These are phyloP conservation scores for Penicillium thymicola DNA, from an alignment of 2,329 filamentous ascomycete species.

Conservation along the genomic window DNA sequence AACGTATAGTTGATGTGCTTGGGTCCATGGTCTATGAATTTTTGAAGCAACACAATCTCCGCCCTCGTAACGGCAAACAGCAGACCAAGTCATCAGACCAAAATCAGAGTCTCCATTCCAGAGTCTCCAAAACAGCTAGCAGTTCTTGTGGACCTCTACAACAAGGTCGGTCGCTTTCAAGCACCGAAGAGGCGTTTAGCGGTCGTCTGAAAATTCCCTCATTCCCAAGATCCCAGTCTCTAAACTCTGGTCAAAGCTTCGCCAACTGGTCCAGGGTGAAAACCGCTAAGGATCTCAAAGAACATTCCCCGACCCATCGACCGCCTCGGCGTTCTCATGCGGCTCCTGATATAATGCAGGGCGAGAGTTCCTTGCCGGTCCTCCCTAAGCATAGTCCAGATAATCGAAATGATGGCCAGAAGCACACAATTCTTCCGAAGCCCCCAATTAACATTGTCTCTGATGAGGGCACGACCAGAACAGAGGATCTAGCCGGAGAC, in stretches of 20 bases:
- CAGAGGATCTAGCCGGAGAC: not conserved
- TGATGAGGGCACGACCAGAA: not conserved
- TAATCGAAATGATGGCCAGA: not conserved
- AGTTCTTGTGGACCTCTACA: not conserved
- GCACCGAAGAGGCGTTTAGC: slow-evolving; percentile 26
- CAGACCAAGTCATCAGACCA: slow-evolving; percentile 10
- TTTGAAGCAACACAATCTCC: slow-evolving; percentile 68
- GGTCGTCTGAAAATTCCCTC: slow-evolving; percentile 31
- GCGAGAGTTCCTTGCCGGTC: not conserved
- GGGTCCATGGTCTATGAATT: slow-evolving; percentile 69
- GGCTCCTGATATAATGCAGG: not conserved
- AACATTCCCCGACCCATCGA: not conserved
- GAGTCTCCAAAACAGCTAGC: slow-evolving; percentile 1
- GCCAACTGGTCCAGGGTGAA: slow-evolving; percentile 44
- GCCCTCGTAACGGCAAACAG: slow-evolving; percentile 45
- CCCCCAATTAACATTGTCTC: not conserved
- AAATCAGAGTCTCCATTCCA: not conserved
- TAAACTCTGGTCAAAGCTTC: slow-evolving; percentile 26
- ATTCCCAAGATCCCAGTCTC: slow-evolving; percentile 16
- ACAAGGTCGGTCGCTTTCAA: not conserved
- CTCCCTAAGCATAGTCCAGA: not conserved
- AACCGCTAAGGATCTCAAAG: slow-evolving; percentile 24
- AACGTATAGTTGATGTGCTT: slow-evolving; percentile 62
- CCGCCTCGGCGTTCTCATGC: not conserved
- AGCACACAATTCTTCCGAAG: not conserved